These are phyloP conservation scores for Brettanomyces anomalus DNA, from an alignment of 805 yeast genomes.

Conservation along the genomic window DNA sequence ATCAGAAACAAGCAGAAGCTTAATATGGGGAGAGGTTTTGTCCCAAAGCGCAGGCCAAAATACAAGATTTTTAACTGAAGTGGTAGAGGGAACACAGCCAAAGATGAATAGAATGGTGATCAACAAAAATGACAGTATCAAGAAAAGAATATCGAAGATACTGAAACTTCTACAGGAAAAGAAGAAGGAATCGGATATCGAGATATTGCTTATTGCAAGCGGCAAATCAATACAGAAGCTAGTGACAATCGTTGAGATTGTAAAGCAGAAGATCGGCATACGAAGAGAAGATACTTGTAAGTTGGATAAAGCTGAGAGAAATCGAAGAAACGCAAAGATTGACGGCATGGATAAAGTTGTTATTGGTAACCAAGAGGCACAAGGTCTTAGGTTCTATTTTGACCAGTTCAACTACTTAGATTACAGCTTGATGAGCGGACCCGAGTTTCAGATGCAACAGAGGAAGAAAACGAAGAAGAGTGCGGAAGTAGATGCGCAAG, in stretches of 20 bases:
- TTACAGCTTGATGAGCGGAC: conserved; percentile 3
- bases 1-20: background rate
- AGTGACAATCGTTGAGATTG: conserved; percentile 21
- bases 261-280: conserved; percentile 18
- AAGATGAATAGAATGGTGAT: background rate
- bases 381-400: conserved; percentile 1
- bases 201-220: conserved; percentile 12
- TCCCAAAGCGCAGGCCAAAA: background rate
- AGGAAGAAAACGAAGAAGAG: background rate
- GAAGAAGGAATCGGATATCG: conserved; percentile 4
- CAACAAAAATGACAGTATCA: conserved; percentile 1
- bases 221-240: conserved; percentile 21
- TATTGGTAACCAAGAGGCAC: conserved; percentile 2
- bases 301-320: conserved; percentile 2
- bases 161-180: background rate
- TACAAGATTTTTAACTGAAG: background rate
- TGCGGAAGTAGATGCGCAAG: background rate
- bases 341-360: conserved; percentile 3
- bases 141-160: background rate
- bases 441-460: background rate
- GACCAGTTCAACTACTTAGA: conserved; percentile 20
- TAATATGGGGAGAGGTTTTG: conserved; percentile 1
- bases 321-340: conserved; percentile 11
- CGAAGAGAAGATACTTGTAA: background rate
- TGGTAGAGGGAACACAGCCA: background rate